phyloP scores from a whole-genome alignment of 257 asterid species.

The Cinchona pubescens region DNA sequence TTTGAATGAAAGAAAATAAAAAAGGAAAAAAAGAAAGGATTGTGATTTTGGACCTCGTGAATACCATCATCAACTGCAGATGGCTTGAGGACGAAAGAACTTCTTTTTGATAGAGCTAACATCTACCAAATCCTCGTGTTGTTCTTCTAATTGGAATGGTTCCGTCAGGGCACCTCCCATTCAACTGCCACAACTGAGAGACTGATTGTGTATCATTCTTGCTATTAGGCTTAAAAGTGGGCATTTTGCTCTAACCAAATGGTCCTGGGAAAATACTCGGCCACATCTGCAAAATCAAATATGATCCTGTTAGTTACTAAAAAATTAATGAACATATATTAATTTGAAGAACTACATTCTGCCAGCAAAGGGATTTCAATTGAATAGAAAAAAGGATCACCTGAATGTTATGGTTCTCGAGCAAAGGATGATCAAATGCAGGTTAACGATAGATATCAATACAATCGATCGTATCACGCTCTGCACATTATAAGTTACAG shows the following conservation, averaged over 20 bases:
- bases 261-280: constrained; percentile 66
- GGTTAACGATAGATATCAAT: background rate
- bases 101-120: constrained; percentile 52
- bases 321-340: no score
- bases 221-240: constrained; percentile 7
- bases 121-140: constrained; percentile 46
- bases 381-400: background rate
- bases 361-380: background rate
- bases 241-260: constrained; percentile 33
- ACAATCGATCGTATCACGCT: background rate
- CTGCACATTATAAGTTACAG: background rate
- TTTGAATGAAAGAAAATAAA: constrained; percentile 16
- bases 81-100: no score
- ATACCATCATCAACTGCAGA: constrained; percentile 42
- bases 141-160: constrained; percentile 80
- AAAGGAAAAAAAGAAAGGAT: background rate
- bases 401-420: background rate
- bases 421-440: background rate
- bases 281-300: constrained; percentile 38
- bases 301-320: no score
- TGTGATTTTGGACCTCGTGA: constrained; percentile 47
- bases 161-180: constrained; percentile 61
- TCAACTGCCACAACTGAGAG: constrained; percentile 57
- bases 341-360: background rate
- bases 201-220: constrained; percentile 27